Percentiles rank a stretch among this genome's conserved stretches.
Conservation (phyloP, 768 basidiomycete species). For the Tulasnella sp. region DNA sequence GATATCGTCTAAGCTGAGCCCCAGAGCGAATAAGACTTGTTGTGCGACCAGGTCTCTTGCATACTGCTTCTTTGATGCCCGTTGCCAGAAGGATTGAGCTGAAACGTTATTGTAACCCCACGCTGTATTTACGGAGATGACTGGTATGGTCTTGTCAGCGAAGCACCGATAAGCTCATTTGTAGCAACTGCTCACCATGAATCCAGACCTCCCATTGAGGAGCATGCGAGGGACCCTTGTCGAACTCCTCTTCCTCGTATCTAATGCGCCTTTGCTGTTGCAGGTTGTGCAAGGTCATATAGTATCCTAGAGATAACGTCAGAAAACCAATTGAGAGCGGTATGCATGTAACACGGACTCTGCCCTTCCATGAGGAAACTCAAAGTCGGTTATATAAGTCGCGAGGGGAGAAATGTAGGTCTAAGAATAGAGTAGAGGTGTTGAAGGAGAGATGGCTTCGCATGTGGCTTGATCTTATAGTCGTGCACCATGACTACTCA, state of each 20-base stretch:
- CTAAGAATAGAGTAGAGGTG: neutral
- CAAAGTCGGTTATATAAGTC: neutral
- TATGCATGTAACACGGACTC: neutral
- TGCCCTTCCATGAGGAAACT: neutral
- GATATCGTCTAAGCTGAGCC: neutral
- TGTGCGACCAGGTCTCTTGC: neutral
- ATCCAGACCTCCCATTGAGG: neutral
- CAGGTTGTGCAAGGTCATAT: neutral
- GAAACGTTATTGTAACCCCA: neutral
- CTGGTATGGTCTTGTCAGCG: neutral
- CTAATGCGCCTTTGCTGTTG: neutral
- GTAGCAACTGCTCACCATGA: neutral
- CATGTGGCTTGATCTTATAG: too few relatives aligned
- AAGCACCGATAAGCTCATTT: neutral
- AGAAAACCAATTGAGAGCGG: neutral
- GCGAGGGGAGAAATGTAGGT: neutral
- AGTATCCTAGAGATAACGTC: neutral
- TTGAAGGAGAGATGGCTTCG: too few relatives aligned
- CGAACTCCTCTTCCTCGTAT: neutral
- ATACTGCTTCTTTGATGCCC: neutral
- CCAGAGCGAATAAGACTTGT: neutral
- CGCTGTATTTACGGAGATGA: neutral
- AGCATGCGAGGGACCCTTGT: neutral
- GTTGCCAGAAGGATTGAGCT: neutral
- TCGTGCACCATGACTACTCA: too few relatives aligned